Conservation (phyloP, 1,284 basidiomycete species). For the Sanghuangporus weigelae region DNA sequence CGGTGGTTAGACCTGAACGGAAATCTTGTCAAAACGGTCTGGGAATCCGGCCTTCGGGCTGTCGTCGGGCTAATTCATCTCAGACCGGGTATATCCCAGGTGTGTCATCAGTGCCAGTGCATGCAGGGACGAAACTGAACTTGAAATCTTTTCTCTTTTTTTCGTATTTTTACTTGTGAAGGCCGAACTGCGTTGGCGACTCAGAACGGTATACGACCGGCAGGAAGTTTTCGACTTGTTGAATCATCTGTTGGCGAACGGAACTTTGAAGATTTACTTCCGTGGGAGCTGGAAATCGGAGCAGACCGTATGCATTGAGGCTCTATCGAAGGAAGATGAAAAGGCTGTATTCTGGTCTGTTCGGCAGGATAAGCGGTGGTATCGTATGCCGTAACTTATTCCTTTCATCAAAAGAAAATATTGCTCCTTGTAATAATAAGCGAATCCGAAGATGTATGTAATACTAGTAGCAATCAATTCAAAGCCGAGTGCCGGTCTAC, state of each 20-base stretch:
- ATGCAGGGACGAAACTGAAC: slow-evolving; percentile 2
- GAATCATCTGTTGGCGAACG: slow-evolving; percentile 46
- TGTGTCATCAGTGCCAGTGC: slow-evolving; percentile 29
- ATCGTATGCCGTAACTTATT: neutral
- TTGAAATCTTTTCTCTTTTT: slow-evolving; percentile 7
- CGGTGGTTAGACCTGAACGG: slow-evolving; percentile 77
- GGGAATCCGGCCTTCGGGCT: slow-evolving; percentile 65
- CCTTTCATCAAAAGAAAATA: neutral
- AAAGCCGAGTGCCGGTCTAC: no score
- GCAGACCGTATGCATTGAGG: slow-evolving; percentile 19
- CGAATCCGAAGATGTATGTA: no score
- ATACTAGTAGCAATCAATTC: no score
- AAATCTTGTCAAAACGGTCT: slow-evolving; percentile 50
- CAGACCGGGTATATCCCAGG: slow-evolving; percentile 72
- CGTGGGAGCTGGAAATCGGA: neutral
- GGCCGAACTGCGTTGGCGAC: slow-evolving; percentile 62
- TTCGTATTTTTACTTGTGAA: slow-evolving; percentile 26
- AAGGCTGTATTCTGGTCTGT: slow-evolving; percentile 40
- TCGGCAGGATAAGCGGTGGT: slow-evolving; percentile 47
- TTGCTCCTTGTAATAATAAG: neutral
- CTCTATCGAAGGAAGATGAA: slow-evolving; percentile 48
- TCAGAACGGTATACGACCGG: slow-evolving; percentile 66
- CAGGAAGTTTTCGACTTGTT: slow-evolving; percentile 69
- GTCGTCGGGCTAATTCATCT: slow-evolving; percentile 61
- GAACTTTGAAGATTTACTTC: slow-evolving; percentile 32